These are phyloP conservation scores for Globisporangium cederbergense DNA, from an alignment of 352 stramenopile genomes.

Conservation along the genomic window DNA sequence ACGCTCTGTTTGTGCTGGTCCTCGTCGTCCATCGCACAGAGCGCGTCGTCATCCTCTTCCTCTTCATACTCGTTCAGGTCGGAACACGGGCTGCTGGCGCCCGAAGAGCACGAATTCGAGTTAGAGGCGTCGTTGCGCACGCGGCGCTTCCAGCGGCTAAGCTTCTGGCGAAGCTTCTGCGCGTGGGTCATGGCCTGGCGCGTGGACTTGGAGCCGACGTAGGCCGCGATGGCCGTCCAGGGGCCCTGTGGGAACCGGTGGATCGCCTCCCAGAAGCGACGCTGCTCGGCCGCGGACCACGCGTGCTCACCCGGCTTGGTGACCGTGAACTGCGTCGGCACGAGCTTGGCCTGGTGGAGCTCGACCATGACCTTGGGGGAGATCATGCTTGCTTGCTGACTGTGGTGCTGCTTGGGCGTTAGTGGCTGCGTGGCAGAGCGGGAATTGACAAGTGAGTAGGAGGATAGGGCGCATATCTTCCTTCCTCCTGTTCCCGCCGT, in stretches of 20 bases:
- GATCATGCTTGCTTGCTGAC: slow-evolving; percentile 27
- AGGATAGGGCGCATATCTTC: background rate
- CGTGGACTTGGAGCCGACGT: slow-evolving; percentile 58
- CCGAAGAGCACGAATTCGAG: background rate
- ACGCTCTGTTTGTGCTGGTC: background rate
- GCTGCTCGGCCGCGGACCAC: slow-evolving; percentile 43
- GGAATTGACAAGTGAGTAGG: slow-evolving; percentile 9
- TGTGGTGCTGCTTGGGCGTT: background rate
- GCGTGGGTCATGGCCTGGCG: slow-evolving; percentile 68
- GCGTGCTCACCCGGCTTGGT: slow-evolving; percentile 48
- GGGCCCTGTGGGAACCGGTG: slow-evolving; percentile 54
- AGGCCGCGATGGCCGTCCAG: slow-evolving; percentile 58
- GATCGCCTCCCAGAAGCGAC: slow-evolving; percentile 57
- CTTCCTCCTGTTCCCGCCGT: too few relatives aligned
- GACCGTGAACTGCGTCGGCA: slow-evolving; percentile 56
- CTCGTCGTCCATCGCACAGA: background rate
- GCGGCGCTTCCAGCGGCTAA: slow-evolving; percentile 51
- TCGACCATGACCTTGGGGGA: slow-evolving; percentile 58
- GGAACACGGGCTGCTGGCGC: slow-evolving; percentile 13
- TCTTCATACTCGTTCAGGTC: slow-evolving; percentile 11
- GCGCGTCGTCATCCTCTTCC: background rate
- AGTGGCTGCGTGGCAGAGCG: background rate
- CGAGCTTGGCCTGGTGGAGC: slow-evolving; percentile 49
- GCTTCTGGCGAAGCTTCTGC: slow-evolving; percentile 68
- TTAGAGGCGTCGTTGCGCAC: slow-evolving; percentile 22